Conservation (phyloP, 1,284 basidiomycete genomes). For the Rhizoctonia solani region DNA sequence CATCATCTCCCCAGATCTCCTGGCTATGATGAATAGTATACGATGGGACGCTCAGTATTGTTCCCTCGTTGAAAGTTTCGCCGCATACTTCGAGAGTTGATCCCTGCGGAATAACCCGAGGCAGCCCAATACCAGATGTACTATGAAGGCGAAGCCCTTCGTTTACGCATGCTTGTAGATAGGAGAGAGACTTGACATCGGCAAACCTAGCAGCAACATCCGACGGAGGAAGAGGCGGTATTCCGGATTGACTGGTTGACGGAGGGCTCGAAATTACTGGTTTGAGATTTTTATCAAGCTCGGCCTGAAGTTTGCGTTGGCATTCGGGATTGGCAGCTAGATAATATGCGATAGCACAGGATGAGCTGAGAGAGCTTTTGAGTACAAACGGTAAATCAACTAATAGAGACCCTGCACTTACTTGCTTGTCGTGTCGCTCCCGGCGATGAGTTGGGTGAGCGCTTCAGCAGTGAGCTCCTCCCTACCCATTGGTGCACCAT, state of each 20-base stretch:
- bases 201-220: neutral
- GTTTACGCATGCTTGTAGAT: constrained; percentile 80
- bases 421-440: constrained; percentile 83
- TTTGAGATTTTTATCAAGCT: constrained; percentile 74
- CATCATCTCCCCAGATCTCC: constrained; percentile 75
- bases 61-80: constrained; percentile 69
- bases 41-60: constrained; percentile 73
- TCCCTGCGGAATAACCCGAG: constrained; percentile 70
- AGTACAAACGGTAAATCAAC: constrained; percentile 17
- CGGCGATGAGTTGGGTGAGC: constrained; percentile 82
- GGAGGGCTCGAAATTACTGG: neutral
- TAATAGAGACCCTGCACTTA: constrained; percentile 46
- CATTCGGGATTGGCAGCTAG: constrained; percentile 67
- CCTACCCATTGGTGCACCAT: constrained; percentile 75
- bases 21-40: constrained; percentile 78
- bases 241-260: neutral
- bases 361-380: constrained; percentile 56
- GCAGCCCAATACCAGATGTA: constrained; percentile 69
- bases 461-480: constrained; percentile 86
- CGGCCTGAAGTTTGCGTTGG: constrained; percentile 73
- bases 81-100: constrained; percentile 62
- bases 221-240: neutral
- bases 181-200: constrained; percentile 68
- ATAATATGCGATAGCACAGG: constrained; percentile 82
- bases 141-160: constrained; percentile 77